Conservation (phyloP, 495 filamentous ascomycete genomes). For the Sordaria brevicollis region DNA sequence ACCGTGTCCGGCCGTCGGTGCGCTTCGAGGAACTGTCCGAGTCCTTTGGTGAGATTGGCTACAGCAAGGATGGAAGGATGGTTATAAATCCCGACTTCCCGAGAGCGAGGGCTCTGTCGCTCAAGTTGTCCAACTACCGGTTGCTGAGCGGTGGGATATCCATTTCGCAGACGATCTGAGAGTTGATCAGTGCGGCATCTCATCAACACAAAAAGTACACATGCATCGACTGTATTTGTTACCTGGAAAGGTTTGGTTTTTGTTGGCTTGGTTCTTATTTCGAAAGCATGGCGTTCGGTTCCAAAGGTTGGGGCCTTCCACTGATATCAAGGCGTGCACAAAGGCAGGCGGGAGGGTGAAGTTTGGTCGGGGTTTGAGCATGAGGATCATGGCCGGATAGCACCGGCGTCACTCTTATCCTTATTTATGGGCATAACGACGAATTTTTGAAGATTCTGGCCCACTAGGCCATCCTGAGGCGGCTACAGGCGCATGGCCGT, state of each 20-base stretch:
- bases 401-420: not conserved
- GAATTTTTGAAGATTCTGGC: not conserved
- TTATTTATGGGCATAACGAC: not conserved
- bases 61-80: slow-evolving; percentile 41
- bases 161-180: slow-evolving; percentile 2
- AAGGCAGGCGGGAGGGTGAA: not conserved
- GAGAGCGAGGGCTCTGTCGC: slow-evolving; percentile 30
- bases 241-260: not conserved
- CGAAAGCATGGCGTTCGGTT: not conserved
- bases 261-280: not conserved
- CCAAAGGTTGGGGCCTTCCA: not conserved
- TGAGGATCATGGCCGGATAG: not conserved
- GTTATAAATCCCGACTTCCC: slow-evolving; percentile 38
- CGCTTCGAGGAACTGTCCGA: slow-evolving; percentile 49
- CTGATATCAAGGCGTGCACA: not conserved
- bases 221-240: not conserved
- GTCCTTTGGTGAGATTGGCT: slow-evolving; percentile 39
- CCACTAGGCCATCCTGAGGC: not conserved
- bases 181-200: not conserved
- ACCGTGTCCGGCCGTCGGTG: slow-evolving; percentile 41
- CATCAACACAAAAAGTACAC: not conserved
- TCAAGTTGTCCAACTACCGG: slow-evolving; percentile 38
- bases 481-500: not conserved
- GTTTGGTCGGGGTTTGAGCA: not conserved
- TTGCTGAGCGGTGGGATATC: slow-evolving; percentile 30